These are phyloP conservation scores for Linanthus parryae DNA, from an alignment of 148 eudicot genomes.

Conservation along the genomic window DNA sequence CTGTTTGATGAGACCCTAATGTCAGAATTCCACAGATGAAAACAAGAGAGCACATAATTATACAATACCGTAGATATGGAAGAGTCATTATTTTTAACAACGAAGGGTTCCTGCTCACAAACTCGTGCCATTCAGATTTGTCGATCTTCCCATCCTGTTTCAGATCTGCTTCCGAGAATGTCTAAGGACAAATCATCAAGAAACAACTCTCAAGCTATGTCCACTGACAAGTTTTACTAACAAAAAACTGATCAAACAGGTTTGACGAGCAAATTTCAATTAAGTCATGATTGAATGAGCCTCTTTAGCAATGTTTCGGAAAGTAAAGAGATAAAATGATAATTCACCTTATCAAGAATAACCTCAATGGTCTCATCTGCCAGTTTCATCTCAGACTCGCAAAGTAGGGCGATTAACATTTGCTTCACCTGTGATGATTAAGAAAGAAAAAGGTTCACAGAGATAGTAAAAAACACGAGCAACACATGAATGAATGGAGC, in stretches of 20 bases:
- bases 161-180: conserved; percentile 78
- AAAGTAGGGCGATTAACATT: conserved; percentile 88
- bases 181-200: conserved; percentile 32
- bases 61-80: conserved; percentile 72
- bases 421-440: conserved; percentile 70
- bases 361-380: conserved; percentile 84
- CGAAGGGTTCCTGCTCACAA: conserved; percentile 71
- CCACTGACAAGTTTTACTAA: no score
- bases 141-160: conserved; percentile 85
- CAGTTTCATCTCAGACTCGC: conserved; percentile 91
- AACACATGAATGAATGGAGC: not conserved
- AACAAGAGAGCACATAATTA: not conserved
- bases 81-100: conserved; percentile 88
- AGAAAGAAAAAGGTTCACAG: not conserved
- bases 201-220: not conserved
- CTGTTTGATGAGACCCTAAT: not conserved
- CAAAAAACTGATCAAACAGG: no score
- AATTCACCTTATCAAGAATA: conserved; percentile 81
- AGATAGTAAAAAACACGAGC: not conserved
- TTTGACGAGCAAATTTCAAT: no score
- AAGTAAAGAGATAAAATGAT: not conserved
- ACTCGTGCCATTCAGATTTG: conserved; percentile 76
- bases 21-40: no score
- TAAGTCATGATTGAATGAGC: no score
- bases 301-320: no score